phyloP scores from a whole-genome alignment of 225 moss, liverwort and hornwort species.

The Sphagnum contortum region DNA sequence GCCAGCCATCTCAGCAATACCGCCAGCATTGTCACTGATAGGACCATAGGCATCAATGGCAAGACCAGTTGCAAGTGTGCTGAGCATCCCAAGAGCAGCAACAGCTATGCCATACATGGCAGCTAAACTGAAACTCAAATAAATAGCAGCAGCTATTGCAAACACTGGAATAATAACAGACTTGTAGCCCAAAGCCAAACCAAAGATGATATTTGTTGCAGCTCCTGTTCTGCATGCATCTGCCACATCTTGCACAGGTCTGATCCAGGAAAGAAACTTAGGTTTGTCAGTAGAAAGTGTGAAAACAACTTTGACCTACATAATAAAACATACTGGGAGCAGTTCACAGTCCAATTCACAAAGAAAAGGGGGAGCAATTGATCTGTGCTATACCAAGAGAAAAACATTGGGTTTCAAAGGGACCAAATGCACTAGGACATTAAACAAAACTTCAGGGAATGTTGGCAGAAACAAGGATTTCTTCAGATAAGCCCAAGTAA shows the following conservation, averaged over 20 bases:
- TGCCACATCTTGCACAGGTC: slow-evolving; percentile 36
- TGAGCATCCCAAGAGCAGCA: slow-evolving; percentile 46
- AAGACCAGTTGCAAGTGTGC: slow-evolving; percentile 34
- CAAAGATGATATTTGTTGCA: slow-evolving; percentile 46
- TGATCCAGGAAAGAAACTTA: neutral
- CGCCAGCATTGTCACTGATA: slow-evolving; percentile 49
- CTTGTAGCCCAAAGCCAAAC: slow-evolving; percentile 41
- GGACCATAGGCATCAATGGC: slow-evolving; percentile 51
- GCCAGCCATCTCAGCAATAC: slow-evolving; percentile 51
- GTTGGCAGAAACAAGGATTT: too few species aligned
- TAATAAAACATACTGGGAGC: too few species aligned
- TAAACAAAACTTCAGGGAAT: too few species aligned
- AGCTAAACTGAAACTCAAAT: slow-evolving; percentile 32
- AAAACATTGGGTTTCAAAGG: too few species aligned
- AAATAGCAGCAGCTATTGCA: slow-evolving; percentile 37
- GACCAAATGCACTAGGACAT: too few species aligned
- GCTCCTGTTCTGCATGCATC: slow-evolving; percentile 43
- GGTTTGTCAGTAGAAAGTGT: neutral
- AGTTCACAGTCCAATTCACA: too few species aligned
- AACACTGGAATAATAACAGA: slow-evolving; percentile 48
- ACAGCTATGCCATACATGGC: slow-evolving; percentile 50
- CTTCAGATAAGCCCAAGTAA: too few species aligned
- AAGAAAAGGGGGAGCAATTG: too few species aligned
- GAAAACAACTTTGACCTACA: too few species aligned
- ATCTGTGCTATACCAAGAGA: too few species aligned